Evolutionary conservation across 2,329 filamentous ascomycete genomes (phyloP), one percentile per base, ranked within the genome.

Genomic region (Sordariomycetes sp.): DNA sequence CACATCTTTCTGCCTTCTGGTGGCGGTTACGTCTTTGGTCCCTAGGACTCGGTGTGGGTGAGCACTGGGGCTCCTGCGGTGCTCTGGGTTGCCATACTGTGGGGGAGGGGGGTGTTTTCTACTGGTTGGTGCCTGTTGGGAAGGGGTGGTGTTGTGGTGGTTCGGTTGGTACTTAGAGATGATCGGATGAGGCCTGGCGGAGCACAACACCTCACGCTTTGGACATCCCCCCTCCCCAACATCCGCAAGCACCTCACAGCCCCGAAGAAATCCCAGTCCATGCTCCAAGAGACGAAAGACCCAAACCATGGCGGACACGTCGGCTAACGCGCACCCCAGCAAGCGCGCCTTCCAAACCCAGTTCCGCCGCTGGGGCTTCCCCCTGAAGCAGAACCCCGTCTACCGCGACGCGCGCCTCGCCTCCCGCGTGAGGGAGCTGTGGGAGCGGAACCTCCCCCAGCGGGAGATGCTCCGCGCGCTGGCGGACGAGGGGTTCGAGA

Each of bases 281-380:
- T 17, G 39, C n/a, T 45, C n/a, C 6, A 45, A 15, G 5, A n/a
- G 15, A 45, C 39, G 42, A 10, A 7, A 24, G 20, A 62, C 61
- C n/a, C 64, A 59, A 65, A 60, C 59, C 57, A 13, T 24, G 57
- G 22, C 55, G 58, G 48, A 32, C n/a, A 54, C 34, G 10, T 28
- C 56, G 58, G 52, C 54, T 53, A 53, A 59, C 55, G 45, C 39
- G 34, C 53, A 52, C 54, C 42, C 57, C 69, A 88, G 87, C 68
- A 89, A 89, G 73, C 84, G 87, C 60, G 84, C 85, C 51, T 89
- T 86, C 60, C 87, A 90, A 68, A 82, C 78, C 3, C 86, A 90
- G 63, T 89, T 90, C 70, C 86, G 84, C 65, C 77, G 82, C 67
- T 94, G 89, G 89, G 79, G 82, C 8, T 92, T 94, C 63, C 87